Conservation (phyloP, 345 rosid genomes). For the Eucalyptus caleyi region DNA sequence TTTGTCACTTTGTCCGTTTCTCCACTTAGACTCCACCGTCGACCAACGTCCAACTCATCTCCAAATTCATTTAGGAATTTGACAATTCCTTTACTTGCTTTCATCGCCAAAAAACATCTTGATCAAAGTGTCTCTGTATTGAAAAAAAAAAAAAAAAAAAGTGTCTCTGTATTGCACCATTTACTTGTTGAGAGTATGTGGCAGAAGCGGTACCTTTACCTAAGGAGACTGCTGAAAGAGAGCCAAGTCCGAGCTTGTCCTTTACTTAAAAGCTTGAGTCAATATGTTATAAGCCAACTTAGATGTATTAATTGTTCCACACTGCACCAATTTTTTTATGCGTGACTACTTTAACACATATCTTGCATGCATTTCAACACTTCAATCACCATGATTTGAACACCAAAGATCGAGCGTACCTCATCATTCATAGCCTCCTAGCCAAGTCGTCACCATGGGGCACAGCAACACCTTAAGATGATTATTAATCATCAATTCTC, state of each 20-base stretch:
- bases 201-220: not conserved
- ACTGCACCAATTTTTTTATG: not conserved
- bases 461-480: not conserved
- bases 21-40: not conserved
- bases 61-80: not conserved
- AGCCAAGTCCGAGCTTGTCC: not conserved
- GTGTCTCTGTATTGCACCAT: not conserved
- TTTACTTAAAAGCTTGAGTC: not conserved
- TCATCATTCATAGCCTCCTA: not conserved
- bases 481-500: not conserved
- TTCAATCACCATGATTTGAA: not conserved
- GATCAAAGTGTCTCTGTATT: not conserved
- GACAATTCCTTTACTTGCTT: not conserved
- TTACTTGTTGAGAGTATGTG: too few species aligned
- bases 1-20: not conserved
- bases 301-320: not conserved
- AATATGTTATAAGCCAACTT: not conserved
- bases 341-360: not conserved
- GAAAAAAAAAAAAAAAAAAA: not conserved
- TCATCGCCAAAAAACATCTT: not conserved
- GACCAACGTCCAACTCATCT: not conserved
- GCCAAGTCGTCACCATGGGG: not conserved
- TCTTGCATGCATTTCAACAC: not conserved
- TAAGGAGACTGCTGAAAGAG: not conserved
- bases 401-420: not conserved